phyloP scores from a whole-genome alignment of 306 rosid genomes.

The Ormosia emarginata region DNA sequence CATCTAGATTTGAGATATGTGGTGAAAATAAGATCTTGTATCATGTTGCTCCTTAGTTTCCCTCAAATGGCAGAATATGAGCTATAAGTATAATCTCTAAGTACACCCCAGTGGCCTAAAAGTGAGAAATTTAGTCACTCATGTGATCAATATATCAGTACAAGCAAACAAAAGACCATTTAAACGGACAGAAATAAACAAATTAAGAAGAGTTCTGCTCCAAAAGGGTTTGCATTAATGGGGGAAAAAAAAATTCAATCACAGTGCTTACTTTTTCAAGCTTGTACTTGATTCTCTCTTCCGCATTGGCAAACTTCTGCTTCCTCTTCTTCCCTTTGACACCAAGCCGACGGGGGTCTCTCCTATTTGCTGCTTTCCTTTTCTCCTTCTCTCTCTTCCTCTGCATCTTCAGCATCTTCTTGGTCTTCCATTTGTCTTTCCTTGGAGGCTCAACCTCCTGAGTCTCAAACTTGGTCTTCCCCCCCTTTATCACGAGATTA shows the following conservation, averaged over 20 bases:
- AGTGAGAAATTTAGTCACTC: background rate
- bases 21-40: background rate
- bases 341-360: slow-evolving; percentile 75
- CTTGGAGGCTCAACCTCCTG: slow-evolving; percentile 64
- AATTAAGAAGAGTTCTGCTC: background rate
- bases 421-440: slow-evolving; percentile 73
- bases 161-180: slow-evolving; percentile 9
- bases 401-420: slow-evolving; percentile 78
- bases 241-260: background rate
- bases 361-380: slow-evolving; percentile 80
- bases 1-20: background rate
- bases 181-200: background rate
- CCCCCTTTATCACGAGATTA: slow-evolving; percentile 70
- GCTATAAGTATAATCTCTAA: background rate
- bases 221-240: background rate
- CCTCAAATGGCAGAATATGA: background rate
- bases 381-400: slow-evolving; percentile 71
- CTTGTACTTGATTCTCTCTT: slow-evolving; percentile 73
- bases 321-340: slow-evolving; percentile 71
- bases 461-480: slow-evolving; percentile 77
- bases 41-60: background rate
- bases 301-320: slow-evolving; percentile 61
- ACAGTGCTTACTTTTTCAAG: slow-evolving; percentile 63
- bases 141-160: background rate
- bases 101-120: background rate